Evolutionary conservation across 1,139 yeast genomes (phyloP).

Genomic region (Yamadazyma blattariae): DNA sequence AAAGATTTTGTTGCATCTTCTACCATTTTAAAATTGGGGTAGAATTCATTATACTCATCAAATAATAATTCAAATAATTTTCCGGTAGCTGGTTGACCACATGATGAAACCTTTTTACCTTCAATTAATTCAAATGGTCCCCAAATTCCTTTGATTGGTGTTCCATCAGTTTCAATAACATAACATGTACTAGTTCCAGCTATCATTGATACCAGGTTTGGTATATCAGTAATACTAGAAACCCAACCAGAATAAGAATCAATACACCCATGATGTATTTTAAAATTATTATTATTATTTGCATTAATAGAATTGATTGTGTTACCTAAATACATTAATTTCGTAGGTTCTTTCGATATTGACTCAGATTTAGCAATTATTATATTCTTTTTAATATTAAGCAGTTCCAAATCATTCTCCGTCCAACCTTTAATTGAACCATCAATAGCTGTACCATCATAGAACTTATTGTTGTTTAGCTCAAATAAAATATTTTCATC

Average conservation of each 20-base stretch:
- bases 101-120: slow-evolving; percentile 37
- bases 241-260: slow-evolving; percentile 61
- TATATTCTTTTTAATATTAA: slow-evolving; percentile 18
- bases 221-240: slow-evolving; percentile 21
- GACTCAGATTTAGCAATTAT: slow-evolving; percentile 17
- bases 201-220: slow-evolving; percentile 39
- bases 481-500: slow-evolving; percentile 10
- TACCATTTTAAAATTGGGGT: slow-evolving; percentile 24
- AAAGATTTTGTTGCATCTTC: slow-evolving; percentile 28
- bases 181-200: slow-evolving; percentile 66
- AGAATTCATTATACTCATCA: slow-evolving; percentile 21
- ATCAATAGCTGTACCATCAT: slow-evolving; percentile 35
- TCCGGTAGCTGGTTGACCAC: slow-evolving; percentile 61
- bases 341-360: not conserved
- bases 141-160: slow-evolving; percentile 47
- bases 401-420: slow-evolving; percentile 17
- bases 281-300: not conserved
- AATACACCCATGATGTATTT: slow-evolving; percentile 48
- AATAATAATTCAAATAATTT: slow-evolving; percentile 46
- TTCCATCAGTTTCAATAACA: slow-evolving; percentile 25
- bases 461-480: slow-evolving; percentile 8
- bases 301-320: slow-evolving; percentile 5
- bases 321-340: slow-evolving; percentile 18
- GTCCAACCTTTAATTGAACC: slow-evolving; percentile 60
- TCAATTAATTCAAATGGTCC: slow-evolving; percentile 46